Evolutionary conservation across 179 eudicot species (phyloP), one percentile per base, ranked within the genome.

Genomic region (Beta macrorhiza): DNA sequence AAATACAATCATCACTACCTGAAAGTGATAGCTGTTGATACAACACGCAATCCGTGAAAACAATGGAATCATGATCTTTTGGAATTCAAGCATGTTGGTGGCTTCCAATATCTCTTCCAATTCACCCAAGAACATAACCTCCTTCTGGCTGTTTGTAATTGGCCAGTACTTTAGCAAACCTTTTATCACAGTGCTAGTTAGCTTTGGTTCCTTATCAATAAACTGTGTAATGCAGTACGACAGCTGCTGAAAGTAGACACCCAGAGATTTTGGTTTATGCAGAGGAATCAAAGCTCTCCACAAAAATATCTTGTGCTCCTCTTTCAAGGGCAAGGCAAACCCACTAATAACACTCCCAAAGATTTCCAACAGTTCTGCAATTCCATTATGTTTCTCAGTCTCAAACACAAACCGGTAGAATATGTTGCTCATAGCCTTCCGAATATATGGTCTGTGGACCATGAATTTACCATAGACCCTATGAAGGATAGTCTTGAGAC

Each of bases 301-400:
- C 75, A 93, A 79, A 76, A 94, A 93, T 56, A 90, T 88, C 88
- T 91, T 93, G 87, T 93, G 98, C 86, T 94, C 98, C 82, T 94
- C 97, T 80, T 94, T 94, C 84, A 94, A 89, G 15, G 98, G 97
- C 84, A 93, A 81, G 47, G 98, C 96, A 84, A 94, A 94, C 73
- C 97, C 97, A 78, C 93, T 93, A 49, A 94, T 87, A 67, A 94
- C 93, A 83, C 98, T 94, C 22, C 97, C 98, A 78, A 94, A 94
- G 62, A 94, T 90, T 88, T 94, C 98, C 90, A 94, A 78, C 78
- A 93, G 75, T 83, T 94, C 97, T 22, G 97, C 91, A 57, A 94
- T 90, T 58, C 98, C 97, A 76, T 94, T 94, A 82, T 94, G 98
- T 75, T 85, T 84, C 80, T 94, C 97, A 0, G 91, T 90, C 82